phyloP scores from a whole-genome alignment of 2,329 filamentous ascomycete genomes.

The Trichophyton mentagrophytes region DNA sequence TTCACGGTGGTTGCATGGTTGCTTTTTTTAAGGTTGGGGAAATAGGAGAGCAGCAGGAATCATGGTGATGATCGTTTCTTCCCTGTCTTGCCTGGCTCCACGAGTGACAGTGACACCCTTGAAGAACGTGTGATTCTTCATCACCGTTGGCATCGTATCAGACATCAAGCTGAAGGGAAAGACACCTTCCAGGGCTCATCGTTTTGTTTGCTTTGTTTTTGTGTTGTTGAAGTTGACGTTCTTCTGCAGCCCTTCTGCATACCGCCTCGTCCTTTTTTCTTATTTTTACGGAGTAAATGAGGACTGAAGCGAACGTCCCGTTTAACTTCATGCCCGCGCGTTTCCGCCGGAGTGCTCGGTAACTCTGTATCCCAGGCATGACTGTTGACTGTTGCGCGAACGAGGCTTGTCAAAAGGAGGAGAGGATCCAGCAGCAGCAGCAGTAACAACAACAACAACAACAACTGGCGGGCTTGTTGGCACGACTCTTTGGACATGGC shows the following conservation, averaged over 20 bases:
- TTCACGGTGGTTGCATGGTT: conserved; percentile 1
- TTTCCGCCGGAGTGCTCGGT: too few species aligned
- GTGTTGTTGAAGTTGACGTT: not conserved
- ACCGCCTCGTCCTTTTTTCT: not conserved
- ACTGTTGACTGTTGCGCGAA: not conserved
- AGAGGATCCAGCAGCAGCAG: not conserved
- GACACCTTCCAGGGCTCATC: not conserved
- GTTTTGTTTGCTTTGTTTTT: not conserved
- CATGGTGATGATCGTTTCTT: not conserved
- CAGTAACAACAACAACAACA: too few species aligned
- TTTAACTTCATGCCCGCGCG: not conserved
- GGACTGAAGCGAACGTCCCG: not conserved
- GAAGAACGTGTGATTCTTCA: not conserved
- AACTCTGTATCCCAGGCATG: too few species aligned
- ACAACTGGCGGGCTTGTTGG: not conserved
- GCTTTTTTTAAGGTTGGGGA: conserved; percentile 1
- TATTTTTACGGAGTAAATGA: not conserved
- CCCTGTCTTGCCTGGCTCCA: not conserved
- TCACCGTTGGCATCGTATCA: not conserved
- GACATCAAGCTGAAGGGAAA: not conserved
- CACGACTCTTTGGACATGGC: not conserved
- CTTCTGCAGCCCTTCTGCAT: not conserved
- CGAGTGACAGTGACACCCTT: not conserved
- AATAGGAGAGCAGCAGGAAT: not conserved
- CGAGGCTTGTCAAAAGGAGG: not conserved